Evolutionary conservation across 106 monocot genomes (phyloP).

Genomic region (Ottelia alismoides): DNA sequence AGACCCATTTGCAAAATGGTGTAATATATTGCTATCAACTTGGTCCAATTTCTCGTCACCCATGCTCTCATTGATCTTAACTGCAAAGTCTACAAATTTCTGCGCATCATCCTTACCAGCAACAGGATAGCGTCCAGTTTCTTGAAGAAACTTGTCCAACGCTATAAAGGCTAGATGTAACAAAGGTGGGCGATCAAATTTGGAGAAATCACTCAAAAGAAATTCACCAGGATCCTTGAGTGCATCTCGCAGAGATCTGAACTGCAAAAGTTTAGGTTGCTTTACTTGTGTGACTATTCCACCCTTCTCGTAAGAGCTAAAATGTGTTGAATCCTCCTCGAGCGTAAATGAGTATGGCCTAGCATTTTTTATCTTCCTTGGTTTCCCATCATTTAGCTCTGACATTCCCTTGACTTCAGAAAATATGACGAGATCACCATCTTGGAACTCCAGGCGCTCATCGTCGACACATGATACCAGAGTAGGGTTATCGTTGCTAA

Average conservation of each 20-base stretch:
- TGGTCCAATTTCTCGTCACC: constrained; percentile 35
- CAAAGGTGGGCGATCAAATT: constrained; percentile 54
- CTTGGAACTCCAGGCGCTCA: constrained; percentile 86
- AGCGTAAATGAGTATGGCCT: constrained; percentile 61
- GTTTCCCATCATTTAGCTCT: constrained; percentile 86
- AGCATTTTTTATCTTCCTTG: constrained; percentile 61
- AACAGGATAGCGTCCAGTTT: constrained; percentile 51
- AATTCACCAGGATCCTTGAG: constrained; percentile 79
- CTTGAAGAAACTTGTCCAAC: constrained; percentile 67
- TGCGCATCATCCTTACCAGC: constrained; percentile 67
- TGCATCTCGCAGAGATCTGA: constrained; percentile 59
- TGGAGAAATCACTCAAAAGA: constrained; percentile 85
- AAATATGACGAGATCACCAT: constrained; percentile 86
- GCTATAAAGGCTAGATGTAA: constrained; percentile 89
- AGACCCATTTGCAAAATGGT: constrained; percentile 63
- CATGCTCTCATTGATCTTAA: constrained; percentile 40
- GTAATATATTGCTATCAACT: constrained; percentile 49
- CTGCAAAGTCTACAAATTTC: constrained; percentile 32
- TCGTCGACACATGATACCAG: constrained; percentile 78
- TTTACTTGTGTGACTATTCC: constrained; percentile 92
- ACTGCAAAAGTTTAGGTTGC: constrained; percentile 65
- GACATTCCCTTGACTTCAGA: constrained; percentile 87
- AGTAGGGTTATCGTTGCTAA: constrained; percentile 69
- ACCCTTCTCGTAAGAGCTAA: constrained; percentile 60
- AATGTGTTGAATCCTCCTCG: constrained; percentile 78